Conservation (phyloP, 345 rosid genomes). For the Moricandia moricandioides region DNA sequence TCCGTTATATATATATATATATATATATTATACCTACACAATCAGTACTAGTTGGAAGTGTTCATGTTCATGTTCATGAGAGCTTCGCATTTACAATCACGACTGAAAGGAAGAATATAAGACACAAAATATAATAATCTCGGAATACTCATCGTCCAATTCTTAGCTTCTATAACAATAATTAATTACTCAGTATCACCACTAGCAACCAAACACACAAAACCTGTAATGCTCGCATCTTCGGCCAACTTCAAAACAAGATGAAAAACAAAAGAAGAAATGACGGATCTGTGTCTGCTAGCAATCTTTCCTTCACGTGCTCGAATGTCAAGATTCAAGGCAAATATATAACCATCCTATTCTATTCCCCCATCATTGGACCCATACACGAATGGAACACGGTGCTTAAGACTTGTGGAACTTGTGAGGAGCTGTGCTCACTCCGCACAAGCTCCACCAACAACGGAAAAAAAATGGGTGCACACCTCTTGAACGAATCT, state of each 20-base stretch:
- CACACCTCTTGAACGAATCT: constrained; percentile 54
- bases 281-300: constrained; percentile 15
- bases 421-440: constrained; percentile 85
- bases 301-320: constrained; percentile 16
- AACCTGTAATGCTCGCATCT: constrained; percentile 15
- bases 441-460: constrained; percentile 75
- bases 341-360: neutral
- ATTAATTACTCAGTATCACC: neutral
- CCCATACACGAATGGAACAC: constrained; percentile 76
- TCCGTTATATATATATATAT: neutral
- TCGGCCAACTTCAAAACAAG: neutral
- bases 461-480: constrained; percentile 55
- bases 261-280: neutral
- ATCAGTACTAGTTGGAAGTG: neutral
- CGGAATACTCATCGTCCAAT: neutral
- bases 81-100: constrained; percentile 11
- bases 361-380: constrained; percentile 42
- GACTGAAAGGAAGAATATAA: neutral
- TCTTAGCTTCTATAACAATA: neutral
- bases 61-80: neutral
- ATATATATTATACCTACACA: neutral
- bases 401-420: constrained; percentile 58
- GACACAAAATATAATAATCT: neutral
- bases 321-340: neutral
- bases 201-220: neutral